A percentile compares a stretch with the other conserved stretches of the same genome.
Conservation (phyloP, 257 asterid genomes). For the Gardenia jasminoides region DNA sequence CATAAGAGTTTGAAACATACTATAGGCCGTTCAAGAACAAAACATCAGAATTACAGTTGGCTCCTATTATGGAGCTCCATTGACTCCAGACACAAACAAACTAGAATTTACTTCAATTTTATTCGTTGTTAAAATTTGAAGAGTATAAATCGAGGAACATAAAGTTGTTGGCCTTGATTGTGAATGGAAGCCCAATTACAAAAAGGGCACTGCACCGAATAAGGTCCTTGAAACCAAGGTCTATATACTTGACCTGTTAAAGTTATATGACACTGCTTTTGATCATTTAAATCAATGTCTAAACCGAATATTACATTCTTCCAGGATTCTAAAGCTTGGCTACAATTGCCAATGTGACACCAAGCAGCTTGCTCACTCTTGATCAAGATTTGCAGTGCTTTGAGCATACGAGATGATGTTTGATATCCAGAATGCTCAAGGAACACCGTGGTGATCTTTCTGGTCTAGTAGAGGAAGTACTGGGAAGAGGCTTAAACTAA, state of each 20-base stretch:
- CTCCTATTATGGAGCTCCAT: no score
- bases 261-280: slow-evolving; percentile 59
- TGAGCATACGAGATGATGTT: slow-evolving; percentile 83
- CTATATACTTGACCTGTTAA: slow-evolving; percentile 84
- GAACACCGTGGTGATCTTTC: slow-evolving; percentile 86
- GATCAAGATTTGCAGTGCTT: slow-evolving; percentile 73
- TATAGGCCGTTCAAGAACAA: no score
- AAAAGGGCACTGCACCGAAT: slow-evolving; percentile 66
- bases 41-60: no score
- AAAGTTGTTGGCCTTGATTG: slow-evolving; percentile 86
- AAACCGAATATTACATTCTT: slow-evolving; percentile 64
- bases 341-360: slow-evolving; percentile 89
- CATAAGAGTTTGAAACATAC: no score
- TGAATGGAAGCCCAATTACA: no score
- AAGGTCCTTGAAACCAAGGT: slow-evolving; percentile 87
- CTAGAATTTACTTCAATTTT: no score
- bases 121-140: no score
- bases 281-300: slow-evolving; percentile 72
- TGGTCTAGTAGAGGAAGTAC: slow-evolving; percentile 82
- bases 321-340: slow-evolving; percentile 85
- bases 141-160: slow-evolving; percentile 71
- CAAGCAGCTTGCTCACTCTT: slow-evolving; percentile 72
- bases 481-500: slow-evolving; percentile 82
- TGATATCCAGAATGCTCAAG: slow-evolving; percentile 88
- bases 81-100: no score